Evolutionary conservation across 495 filamentous ascomycete genomes (phyloP).

Genomic region (Neurospora sp.): DNA sequence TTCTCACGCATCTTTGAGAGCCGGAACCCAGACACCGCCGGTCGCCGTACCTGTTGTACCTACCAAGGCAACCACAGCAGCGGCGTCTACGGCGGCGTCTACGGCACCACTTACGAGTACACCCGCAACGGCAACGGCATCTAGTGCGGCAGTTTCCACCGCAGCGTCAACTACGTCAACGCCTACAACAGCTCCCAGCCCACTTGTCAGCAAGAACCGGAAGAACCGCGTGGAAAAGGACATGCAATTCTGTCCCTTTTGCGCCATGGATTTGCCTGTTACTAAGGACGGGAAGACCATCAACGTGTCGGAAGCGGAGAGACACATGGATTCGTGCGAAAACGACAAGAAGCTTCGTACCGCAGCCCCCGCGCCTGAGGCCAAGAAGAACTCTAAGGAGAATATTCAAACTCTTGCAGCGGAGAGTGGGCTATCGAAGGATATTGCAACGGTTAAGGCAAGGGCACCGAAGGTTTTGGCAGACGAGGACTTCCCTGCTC

Average conservation of each 20-base stretch:
- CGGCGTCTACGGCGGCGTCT: not conserved
- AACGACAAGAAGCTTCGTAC: constrained; percentile 4
- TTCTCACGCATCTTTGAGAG: constrained; percentile 14
- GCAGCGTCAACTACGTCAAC: not conserved
- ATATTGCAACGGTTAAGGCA: constrained; percentile 35
- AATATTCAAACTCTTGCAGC: constrained; percentile 36
- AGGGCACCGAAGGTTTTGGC: constrained; percentile 30
- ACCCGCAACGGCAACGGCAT: not conserved
- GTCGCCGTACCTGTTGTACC: constrained; percentile 15
- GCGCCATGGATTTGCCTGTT: not conserved
- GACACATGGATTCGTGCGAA: not conserved
- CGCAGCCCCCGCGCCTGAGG: constrained; percentile 14
- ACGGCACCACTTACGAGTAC: not conserved
- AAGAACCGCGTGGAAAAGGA: not conserved
- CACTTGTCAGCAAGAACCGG: constrained; percentile 12
- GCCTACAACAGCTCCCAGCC: constrained; percentile 2
- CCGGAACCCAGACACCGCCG: constrained; percentile 13
- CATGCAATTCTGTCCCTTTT: not conserved
- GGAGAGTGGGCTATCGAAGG: constrained; percentile 35
- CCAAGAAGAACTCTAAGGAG: constrained; percentile 42
- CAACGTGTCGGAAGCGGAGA: not conserved
- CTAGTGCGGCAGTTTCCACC: not conserved
- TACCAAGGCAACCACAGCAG: constrained; percentile 5
- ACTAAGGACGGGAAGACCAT: not conserved
- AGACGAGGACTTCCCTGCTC: constrained; percentile 51